These are phyloP conservation scores for Hypoxylon sp. DNA, from an alignment of 2,329 filamentous ascomycete genomes.

Conservation along the genomic window DNA sequence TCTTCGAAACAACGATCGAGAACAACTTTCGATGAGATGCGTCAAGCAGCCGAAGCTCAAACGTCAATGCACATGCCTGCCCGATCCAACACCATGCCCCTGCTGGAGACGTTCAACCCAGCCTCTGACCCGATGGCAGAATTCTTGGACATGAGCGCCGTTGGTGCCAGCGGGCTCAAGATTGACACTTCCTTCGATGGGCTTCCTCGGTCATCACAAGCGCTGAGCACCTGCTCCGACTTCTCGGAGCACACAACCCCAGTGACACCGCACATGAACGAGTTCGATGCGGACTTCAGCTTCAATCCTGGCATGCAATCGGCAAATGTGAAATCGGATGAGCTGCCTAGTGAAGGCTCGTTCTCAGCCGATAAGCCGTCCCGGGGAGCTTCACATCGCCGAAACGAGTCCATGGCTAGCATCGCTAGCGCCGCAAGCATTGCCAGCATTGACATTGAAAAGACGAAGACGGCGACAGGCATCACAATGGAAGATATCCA, in stretches of 20 bases:
- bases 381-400: conserved; percentile 55
- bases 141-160: conserved; percentile 61
- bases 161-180: conserved; percentile 49
- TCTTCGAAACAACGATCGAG: conserved; percentile 55
- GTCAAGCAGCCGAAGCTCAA: conserved; percentile 61
- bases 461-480: conserved; percentile 78
- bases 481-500: conserved; percentile 86
- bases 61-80: conserved; percentile 63
- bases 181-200: conserved; percentile 52
- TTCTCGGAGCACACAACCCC: conserved; percentile 62
- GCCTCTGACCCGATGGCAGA: conserved; percentile 64
- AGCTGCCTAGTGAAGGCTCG: conserved; percentile 33
- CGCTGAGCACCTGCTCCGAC: conserved; percentile 53
- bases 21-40: conserved; percentile 66
- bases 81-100: conserved; percentile 57
- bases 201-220: conserved; percentile 47
- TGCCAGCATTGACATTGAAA: conserved; percentile 69
- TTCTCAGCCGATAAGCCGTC: conserved; percentile 40
- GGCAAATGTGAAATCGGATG: conserved; percentile 27
- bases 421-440: conserved; percentile 66
- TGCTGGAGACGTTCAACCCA: conserved; percentile 50
- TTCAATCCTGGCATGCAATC: conserved; percentile 53
- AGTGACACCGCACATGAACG: conserved; percentile 57
- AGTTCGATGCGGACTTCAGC: conserved; percentile 54
- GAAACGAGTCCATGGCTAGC: conserved; percentile 67